phyloP scores from a whole-genome alignment of 1,139 yeast genomes.

The Geotrichum aggregatum region DNA sequence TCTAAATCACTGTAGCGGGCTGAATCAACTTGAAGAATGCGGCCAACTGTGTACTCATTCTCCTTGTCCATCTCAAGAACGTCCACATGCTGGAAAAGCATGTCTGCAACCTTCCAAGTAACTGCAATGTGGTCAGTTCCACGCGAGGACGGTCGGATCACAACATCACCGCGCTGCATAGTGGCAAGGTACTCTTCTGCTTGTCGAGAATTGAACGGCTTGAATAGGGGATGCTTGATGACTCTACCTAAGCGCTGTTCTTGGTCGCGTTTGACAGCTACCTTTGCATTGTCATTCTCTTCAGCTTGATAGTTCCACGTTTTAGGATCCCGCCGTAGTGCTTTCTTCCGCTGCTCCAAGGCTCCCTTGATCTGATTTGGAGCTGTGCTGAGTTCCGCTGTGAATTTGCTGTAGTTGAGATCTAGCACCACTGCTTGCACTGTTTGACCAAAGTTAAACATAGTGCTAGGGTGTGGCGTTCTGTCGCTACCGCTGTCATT shows the following conservation, averaged over 20 bases:
- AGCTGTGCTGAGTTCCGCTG: slow-evolving; percentile 67
- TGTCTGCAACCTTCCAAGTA: slow-evolving; percentile 94
- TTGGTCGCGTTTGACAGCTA: slow-evolving; percentile 48
- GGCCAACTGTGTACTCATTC: slow-evolving; percentile 59
- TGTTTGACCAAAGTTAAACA: slow-evolving; percentile 68
- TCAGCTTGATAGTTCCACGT: slow-evolving; percentile 87
- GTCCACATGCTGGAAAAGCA: slow-evolving; percentile 85
- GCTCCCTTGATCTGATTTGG: slow-evolving; percentile 65
- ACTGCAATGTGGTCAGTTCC: slow-evolving; percentile 86
- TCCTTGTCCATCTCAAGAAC: slow-evolving; percentile 69
- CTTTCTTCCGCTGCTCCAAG: slow-evolving; percentile 37
- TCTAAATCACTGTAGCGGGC: slow-evolving; percentile 77
- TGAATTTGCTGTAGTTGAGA: slow-evolving; percentile 66
- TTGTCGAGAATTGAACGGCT: slow-evolving; percentile 74
- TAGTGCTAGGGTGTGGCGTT: slow-evolving; percentile 43
- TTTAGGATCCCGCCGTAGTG: slow-evolving; percentile 52
- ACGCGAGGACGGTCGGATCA: slow-evolving; percentile 88
- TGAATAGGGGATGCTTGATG: slow-evolving; percentile 88
- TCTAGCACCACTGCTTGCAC: slow-evolving; percentile 74
- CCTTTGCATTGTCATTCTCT: slow-evolving; percentile 52
- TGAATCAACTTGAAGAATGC: slow-evolving; percentile 63
- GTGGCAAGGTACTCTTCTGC: slow-evolving; percentile 94
- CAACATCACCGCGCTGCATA: slow-evolving; percentile 83
- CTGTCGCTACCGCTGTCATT: slow-evolving; percentile 42
- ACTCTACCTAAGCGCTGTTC: slow-evolving; percentile 63